Conservation (phyloP, 2,329 filamentous ascomycete genomes). For the Cercospora sp. region DNA sequence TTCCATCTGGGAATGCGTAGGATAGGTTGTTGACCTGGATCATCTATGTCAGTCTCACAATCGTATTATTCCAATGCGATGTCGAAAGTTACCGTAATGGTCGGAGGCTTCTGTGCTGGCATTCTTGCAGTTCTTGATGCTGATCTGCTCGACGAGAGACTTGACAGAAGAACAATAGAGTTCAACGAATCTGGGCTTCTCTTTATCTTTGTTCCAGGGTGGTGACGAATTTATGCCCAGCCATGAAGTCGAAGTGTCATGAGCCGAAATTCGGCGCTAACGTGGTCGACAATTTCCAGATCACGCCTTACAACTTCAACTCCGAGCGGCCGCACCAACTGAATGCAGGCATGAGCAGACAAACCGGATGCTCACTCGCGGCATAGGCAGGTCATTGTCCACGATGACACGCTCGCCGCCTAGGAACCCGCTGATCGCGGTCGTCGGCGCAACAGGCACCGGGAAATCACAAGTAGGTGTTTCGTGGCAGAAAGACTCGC, state of each 20-base stretch:
- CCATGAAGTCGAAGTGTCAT: conserved; percentile 15
- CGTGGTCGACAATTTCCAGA: not conserved
- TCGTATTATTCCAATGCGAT: not conserved
- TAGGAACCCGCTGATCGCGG: conserved; percentile 67
- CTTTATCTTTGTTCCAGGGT: not conserved
- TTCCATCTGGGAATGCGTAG: conserved; percentile 86
- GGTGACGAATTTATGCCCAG: conserved; percentile 12
- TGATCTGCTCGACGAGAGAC: not conserved
- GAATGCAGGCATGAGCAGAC: not conserved
- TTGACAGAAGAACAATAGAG: not conserved
- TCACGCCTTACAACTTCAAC: conserved; percentile 13
- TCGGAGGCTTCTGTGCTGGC: conserved; percentile 47
- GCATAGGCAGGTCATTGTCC: conserved; percentile 12
- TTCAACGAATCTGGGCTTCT: not conserved
- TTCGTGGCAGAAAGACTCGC: not conserved
- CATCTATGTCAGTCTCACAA: not conserved
- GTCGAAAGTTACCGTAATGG: conserved; percentile 64
- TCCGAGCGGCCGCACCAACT: not conserved
- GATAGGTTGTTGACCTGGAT: conserved; percentile 61
- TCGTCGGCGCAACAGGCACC: conserved; percentile 88
- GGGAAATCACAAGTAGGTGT: conserved; percentile 80
- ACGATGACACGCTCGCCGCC: conserved; percentile 31
- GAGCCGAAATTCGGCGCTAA: conserved; percentile 8
- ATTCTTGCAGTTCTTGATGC: conserved; percentile 2
- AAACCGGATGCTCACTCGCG: conserved; percentile 13